phyloP scores from a whole-genome alignment of 2,329 filamentous ascomycete species.

The Talaromyces verruculosus region DNA sequence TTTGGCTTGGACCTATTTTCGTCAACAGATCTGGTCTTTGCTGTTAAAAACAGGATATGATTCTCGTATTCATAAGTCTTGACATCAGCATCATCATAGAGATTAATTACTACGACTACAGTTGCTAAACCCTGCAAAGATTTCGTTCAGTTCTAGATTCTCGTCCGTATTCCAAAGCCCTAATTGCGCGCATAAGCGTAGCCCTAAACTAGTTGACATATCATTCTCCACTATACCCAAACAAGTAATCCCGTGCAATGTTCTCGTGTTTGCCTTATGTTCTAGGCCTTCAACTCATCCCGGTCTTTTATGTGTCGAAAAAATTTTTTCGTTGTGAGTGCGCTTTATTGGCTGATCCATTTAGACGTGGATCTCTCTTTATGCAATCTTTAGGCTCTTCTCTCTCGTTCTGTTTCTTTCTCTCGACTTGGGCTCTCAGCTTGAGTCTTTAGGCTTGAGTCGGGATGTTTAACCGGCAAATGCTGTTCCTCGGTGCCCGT shows the following conservation, averaged over 20 bases:
- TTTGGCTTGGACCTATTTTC: background rate
- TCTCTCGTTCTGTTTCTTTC: background rate
- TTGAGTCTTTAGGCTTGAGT: background rate
- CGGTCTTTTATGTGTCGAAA: background rate
- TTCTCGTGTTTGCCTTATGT: background rate
- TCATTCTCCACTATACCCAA: background rate
- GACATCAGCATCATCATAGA: background rate
- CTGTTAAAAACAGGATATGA: background rate
- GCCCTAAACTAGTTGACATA: background rate
- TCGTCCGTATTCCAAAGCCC: background rate
- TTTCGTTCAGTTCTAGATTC: background rate
- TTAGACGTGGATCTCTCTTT: background rate
- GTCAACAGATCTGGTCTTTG: background rate
- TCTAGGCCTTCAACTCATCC: conserved; percentile 3
- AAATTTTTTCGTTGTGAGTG: background rate
- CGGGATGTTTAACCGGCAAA: background rate
- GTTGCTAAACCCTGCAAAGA: background rate
- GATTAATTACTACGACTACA: background rate
- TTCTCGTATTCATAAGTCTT: background rate
- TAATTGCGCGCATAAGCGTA: background rate
- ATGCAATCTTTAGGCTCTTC: background rate
- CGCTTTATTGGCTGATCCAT: background rate
- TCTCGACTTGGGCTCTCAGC: background rate
- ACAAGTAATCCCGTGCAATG: conserved; percentile 6
- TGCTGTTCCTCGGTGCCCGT: background rate